Conservation (phyloP, 106 monocot species). For the Triglochin maritima region DNA sequence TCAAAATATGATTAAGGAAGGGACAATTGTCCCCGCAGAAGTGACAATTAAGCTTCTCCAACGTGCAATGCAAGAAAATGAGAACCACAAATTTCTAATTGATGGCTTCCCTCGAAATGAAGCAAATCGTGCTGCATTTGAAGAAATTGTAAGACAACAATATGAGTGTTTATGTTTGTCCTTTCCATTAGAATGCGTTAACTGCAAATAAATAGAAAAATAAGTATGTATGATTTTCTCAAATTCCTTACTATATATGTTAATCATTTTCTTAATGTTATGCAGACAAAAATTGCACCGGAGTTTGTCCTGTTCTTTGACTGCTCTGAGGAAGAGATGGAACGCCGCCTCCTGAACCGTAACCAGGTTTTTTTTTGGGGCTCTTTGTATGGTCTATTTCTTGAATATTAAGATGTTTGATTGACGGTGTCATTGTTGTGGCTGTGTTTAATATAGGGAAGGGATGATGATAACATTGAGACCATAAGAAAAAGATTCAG, state of each 20-base stretch:
- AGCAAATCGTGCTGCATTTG: slow-evolving; percentile 82
- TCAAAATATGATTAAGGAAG: slow-evolving; percentile 71
- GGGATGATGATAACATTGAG: slow-evolving; percentile 89
- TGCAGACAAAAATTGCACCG: slow-evolving; percentile 67
- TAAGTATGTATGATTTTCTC: too few species aligned
- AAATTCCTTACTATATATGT: background rate
- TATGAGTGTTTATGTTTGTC: background rate
- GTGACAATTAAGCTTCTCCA: slow-evolving; percentile 63
- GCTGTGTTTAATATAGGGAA: slow-evolving; percentile 36
- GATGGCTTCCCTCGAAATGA: slow-evolving; percentile 92
- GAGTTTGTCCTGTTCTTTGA: slow-evolving; percentile 76
- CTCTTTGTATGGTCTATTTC: background rate
- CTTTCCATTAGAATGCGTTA: too few species aligned
- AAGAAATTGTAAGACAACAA: slow-evolving; percentile 47
- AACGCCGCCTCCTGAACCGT: slow-evolving; percentile 55
- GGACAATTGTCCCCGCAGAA: slow-evolving; percentile 70
- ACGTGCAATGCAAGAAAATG: slow-evolving; percentile 60
- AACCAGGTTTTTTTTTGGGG: slow-evolving; percentile 58
- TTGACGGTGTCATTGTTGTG: background rate
- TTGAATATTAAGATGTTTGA: too few species aligned
- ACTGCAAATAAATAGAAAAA: too few species aligned
- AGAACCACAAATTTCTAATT: slow-evolving; percentile 80
- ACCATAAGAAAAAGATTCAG: slow-evolving; percentile 80
- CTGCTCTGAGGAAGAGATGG: slow-evolving; percentile 70
- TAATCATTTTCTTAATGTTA: background rate